A percentile compares a stretch with the other conserved stretches of the same genome.
phyloP scores from a whole-genome alignment of 2,329 filamentous ascomycete species.

The Aspergillus sp. region DNA sequence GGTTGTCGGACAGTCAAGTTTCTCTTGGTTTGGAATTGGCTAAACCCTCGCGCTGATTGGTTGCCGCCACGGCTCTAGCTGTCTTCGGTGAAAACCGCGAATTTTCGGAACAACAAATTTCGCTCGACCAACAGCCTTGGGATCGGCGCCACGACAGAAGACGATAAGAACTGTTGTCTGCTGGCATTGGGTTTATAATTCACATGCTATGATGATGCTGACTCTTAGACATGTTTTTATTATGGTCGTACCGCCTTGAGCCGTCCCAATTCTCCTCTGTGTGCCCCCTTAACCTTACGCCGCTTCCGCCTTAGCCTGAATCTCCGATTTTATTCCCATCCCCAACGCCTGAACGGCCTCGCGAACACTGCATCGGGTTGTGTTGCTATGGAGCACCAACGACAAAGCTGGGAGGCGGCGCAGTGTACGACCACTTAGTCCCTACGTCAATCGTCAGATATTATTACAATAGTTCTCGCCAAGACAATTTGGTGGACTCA shows the following conservation, averaged over 20 bases:
- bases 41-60: slow-evolving; percentile 36
- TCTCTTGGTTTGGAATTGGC: slow-evolving; percentile 31
- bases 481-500: slow-evolving; percentile 12
- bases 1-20: slow-evolving; percentile 32
- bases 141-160: slow-evolving; percentile 5
- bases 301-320: slow-evolving; percentile 13
- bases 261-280: slow-evolving; percentile 3
- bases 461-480: not conserved
- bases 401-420: slow-evolving; percentile 38
- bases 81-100: slow-evolving; percentile 35
- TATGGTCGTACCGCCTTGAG: not conserved
- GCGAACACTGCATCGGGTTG: slow-evolving; percentile 27
- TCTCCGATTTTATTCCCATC: slow-evolving; percentile 30
- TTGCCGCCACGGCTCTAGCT: slow-evolving; percentile 17
- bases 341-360: slow-evolving; percentile 35
- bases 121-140: not conserved
- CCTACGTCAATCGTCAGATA: slow-evolving; percentile 13
- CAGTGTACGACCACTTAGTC: slow-evolving; percentile 39
- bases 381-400: slow-evolving; percentile 35
- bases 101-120: slow-evolving; percentile 26
- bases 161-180: not conserved
- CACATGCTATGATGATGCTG: not conserved
- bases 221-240: not conserved
- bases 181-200: no score
- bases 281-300: slow-evolving; percentile 1